A percentile compares a stretch with the other conserved stretches of the same genome.
These are phyloP conservation scores for Sporobolus alterniflorus DNA, from an alignment of 202 grass and related monocot genomes.

Conservation along the genomic window DNA sequence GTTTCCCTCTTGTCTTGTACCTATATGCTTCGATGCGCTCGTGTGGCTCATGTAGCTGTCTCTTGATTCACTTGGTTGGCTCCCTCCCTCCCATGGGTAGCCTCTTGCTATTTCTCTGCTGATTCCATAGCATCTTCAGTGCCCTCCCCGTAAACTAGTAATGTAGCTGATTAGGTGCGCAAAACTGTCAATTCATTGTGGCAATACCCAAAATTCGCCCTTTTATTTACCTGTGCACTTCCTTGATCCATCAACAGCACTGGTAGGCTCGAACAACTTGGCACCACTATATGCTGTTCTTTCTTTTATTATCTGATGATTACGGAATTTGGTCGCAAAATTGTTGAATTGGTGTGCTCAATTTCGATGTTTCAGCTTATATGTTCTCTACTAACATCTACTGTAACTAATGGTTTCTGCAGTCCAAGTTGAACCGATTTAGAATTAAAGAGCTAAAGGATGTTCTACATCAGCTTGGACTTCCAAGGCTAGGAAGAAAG, in stretches of 20 bases:
- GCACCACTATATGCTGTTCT: neutral
- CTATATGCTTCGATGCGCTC: neutral
- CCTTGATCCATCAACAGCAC: neutral
- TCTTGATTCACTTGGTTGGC: neutral
- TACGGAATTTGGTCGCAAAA: neutral
- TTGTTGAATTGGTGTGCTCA: neutral
- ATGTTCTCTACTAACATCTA: too few relatives aligned
- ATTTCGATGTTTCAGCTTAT: neutral
- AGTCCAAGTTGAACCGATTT: conserved; percentile 66
- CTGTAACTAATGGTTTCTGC: conserved; percentile 20
- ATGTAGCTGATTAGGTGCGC: neutral
- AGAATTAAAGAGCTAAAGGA: conserved; percentile 92
- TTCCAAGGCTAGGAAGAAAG: conserved; percentile 83
- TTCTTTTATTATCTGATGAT: neutral
- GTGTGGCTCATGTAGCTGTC: neutral
- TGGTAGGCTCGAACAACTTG: neutral
- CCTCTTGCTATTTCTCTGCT: neutral
- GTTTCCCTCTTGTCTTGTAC: neutral
- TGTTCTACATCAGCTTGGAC: conserved; percentile 69
- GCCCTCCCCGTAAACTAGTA: neutral
- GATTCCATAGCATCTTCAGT: neutral
- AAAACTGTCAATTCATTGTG: neutral
- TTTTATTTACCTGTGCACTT: neutral
- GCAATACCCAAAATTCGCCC: neutral
- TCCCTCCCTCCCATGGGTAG: neutral